A percentile compares a stretch with the other conserved stretches of the same genome.
These are phyloP conservation scores for Pisolithus thermaeus DNA, from an alignment of 1,284 basidiomycete genomes.

Conservation along the genomic window DNA sequence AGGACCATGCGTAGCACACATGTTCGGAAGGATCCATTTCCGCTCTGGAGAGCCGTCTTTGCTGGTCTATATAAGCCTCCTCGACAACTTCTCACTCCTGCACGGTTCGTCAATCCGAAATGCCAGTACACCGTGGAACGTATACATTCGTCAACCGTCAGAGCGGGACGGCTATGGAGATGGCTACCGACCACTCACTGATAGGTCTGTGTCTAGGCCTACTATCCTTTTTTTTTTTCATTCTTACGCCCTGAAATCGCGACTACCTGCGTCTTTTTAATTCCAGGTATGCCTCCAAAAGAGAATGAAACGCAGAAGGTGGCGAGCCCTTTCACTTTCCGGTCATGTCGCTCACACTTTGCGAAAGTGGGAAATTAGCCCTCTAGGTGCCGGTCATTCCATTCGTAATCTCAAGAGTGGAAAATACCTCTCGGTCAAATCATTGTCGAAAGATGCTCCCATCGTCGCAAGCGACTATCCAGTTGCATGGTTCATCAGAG, in stretches of 20 bases:
- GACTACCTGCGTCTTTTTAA: neutral
- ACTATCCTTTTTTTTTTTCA: neutral
- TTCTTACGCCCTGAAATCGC: neutral
- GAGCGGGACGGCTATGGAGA: slow-evolving; percentile 6
- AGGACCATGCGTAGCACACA: neutral
- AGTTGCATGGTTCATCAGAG: slow-evolving; percentile 1
- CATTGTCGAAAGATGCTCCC: neutral
- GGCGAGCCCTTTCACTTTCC: neutral
- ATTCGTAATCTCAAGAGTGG: slow-evolving; percentile 3
- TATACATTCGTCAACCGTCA: slow-evolving; percentile 6
- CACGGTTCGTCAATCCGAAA: neutral
- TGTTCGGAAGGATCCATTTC: neutral
- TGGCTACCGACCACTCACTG: neutral
- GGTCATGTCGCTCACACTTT: neutral
- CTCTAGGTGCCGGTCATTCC: slow-evolving; percentile 1
- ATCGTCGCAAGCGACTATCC: slow-evolving; percentile 2
- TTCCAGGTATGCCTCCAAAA: neutral
- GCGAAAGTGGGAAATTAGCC: slow-evolving; percentile 5
- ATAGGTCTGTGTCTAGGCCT: neutral
- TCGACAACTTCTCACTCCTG: neutral
- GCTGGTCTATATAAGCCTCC: slow-evolving; percentile 1
- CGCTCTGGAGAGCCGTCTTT: neutral
- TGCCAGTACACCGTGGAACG: slow-evolving; percentile 5
- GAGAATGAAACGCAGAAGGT: slow-evolving; percentile 3
- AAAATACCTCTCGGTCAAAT: slow-evolving; percentile 2